These are phyloP conservation scores for Penicillium sp. DNA, from an alignment of 2,329 filamentous ascomycete species.

Conservation along the genomic window DNA sequence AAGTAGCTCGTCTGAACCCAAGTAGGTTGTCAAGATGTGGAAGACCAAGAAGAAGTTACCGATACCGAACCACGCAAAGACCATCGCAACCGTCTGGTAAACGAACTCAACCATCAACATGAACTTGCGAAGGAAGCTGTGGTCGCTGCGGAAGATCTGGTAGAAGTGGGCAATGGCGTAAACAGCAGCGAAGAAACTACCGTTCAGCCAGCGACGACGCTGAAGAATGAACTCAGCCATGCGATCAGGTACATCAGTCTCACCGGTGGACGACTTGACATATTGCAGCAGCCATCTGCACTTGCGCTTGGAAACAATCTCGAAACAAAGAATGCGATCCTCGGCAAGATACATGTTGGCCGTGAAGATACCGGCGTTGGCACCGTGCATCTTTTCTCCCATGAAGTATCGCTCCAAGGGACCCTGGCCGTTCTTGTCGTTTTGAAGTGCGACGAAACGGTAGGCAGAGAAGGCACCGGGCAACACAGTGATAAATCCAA, in stretches of 20 bases:
- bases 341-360: constrained; percentile 69
- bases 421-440: constrained; percentile 91
- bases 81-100: constrained; percentile 93
- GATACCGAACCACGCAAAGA: constrained; percentile 98
- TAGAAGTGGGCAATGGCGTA: constrained; percentile 95
- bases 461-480: constrained; percentile 99
- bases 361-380: constrained; percentile 92
- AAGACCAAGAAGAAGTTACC: constrained; percentile 99
- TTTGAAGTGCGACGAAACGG: constrained; percentile 89
- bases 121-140: constrained; percentile 82
- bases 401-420: constrained; percentile 96
- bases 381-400: constrained; percentile 92
- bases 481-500: constrained; percentile 95
- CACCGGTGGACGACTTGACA: constrained; percentile 94
- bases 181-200: constrained; percentile 95
- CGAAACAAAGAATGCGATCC: constrained; percentile 58
- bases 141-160: constrained; percentile 91
- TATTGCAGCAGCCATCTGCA: constrained; percentile 98
- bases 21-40: constrained; percentile 87
- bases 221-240: constrained; percentile 96
- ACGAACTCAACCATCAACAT: constrained; percentile 90
- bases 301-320: constrained; percentile 95
- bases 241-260: constrained; percentile 93
- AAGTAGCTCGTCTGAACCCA: constrained; percentile 69
- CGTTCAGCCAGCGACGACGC: constrained; percentile 95